A percentile compares a stretch with the other conserved stretches of the same genome.
Conservation (phyloP, 192 early-diverging fungal genomes). For the Entomortierella beljakovae region DNA sequence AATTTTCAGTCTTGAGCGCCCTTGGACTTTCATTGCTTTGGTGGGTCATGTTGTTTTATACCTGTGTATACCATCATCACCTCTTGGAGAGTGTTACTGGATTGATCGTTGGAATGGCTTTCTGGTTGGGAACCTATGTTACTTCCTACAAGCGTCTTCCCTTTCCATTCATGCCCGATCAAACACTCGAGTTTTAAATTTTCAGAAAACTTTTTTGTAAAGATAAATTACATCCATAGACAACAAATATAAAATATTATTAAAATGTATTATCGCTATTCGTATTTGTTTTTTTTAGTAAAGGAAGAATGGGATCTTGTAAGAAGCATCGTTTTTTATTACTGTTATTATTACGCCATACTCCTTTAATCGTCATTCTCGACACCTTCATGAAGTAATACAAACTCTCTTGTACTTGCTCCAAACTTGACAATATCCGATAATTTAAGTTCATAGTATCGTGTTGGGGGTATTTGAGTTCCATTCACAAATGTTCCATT, state of each 20-base stretch:
- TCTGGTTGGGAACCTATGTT: constrained; percentile 71
- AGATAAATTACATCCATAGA: background rate
- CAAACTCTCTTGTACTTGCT: constrained; percentile 90
- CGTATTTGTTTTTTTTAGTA: too few relatives aligned
- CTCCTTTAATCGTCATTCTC: background rate
- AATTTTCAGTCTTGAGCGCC: constrained; percentile 52
- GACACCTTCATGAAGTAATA: constrained; percentile 82
- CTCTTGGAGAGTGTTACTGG: constrained; percentile 76
- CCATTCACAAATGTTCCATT: constrained; percentile 95
- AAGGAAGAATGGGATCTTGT: too few relatives aligned
- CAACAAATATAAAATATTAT: background rate
- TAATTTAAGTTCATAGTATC: constrained; percentile 86
- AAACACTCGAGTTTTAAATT: too few relatives aligned
- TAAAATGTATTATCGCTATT: too few relatives aligned
- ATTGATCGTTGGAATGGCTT: constrained; percentile 71
- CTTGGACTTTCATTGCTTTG: constrained; percentile 69
- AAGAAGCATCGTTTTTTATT: too few relatives aligned
- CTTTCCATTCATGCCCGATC: constrained; percentile 49
- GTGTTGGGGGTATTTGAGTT: constrained; percentile 72
- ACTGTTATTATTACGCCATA: too few relatives aligned
- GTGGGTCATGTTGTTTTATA: constrained; percentile 82
- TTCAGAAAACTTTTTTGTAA: constrained; percentile 13
- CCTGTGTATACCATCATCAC: constrained; percentile 85
- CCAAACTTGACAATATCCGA: constrained; percentile 94
- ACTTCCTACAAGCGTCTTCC: constrained; percentile 23